phyloP scores from a whole-genome alignment of 2,329 filamentous ascomycete genomes.

The Lachnum nothofagi region DNA sequence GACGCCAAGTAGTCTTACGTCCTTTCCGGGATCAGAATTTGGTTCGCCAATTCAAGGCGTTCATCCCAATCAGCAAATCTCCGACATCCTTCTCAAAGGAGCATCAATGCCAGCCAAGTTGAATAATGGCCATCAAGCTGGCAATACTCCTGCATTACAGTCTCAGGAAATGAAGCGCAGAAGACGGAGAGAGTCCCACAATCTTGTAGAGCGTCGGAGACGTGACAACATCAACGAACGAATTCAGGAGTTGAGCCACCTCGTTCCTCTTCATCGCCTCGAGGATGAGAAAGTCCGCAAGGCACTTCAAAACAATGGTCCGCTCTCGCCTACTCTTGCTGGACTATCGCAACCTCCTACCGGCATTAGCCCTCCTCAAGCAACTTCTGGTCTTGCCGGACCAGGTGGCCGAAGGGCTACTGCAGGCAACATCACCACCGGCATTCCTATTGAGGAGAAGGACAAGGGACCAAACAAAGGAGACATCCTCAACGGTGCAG shows the following conservation, averaged over 20 bases:
- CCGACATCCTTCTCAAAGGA: conserved; percentile 82
- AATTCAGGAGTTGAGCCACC: conserved; percentile 90
- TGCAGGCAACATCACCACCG: conserved; percentile 81
- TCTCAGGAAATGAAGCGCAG: conserved; percentile 92
- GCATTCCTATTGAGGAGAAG: conserved; percentile 89
- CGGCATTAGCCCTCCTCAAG: conserved; percentile 62
- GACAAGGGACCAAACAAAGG: conserved; percentile 99
- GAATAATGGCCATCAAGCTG: conserved; percentile 36
- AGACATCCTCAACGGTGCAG: conserved; percentile 93
- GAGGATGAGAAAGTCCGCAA: conserved; percentile 98
- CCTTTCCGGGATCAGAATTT: conserved; percentile 83
- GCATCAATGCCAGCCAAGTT: conserved; percentile 90
- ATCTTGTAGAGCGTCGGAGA: conserved; percentile 87
- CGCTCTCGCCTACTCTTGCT: conserved; percentile 75
- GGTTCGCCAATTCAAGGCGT: conserved; percentile 72
- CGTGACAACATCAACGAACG: conserved; percentile 98
- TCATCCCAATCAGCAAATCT: conserved; percentile 67
- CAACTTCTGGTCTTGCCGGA: conserved; percentile 82
- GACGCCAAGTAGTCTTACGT: conserved; percentile 76
- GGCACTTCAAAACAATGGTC: conserved; percentile 85
- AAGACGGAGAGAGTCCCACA: conserved; percentile 87
- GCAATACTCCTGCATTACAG: conserved; percentile 44
- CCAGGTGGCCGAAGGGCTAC: conserved; percentile 74
- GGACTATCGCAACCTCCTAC: conserved; percentile 49
- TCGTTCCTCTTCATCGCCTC: conserved; percentile 85